Evolutionary conservation across 495 filamentous ascomycete species (phyloP), one percentile per base, ranked within the genome.

Genomic region (Lasiosphaeria hispida): DNA sequence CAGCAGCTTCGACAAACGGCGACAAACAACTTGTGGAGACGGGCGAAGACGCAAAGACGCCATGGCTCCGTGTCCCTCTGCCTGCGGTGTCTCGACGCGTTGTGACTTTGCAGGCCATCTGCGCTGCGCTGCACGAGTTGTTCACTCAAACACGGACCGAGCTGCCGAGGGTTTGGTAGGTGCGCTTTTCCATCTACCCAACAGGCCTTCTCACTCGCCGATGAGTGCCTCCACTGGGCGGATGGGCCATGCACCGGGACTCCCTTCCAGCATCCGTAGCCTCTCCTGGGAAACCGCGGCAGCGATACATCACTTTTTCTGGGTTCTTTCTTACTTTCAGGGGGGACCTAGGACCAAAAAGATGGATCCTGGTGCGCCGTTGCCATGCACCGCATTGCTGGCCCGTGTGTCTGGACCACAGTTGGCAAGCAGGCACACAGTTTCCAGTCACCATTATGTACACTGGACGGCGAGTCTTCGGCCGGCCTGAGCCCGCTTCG

Each of bases 1-100:
- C 47, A 58, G 55, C 45, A 51, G 36, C 45, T 57, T 49, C 54
- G 44, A 50, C 43, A 17, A 23, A 47, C 18, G 14, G 15, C n/a
- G 30, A 47, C 14, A 10, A 8, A 15, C 14, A 1, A 4, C 5
- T 44, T 4, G 1, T 4, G n/a, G 7, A 3, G 7, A 19, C 43
- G 17, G 43, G 43, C 23, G 23, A 30, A 30, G 23, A 30, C 2
- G 2, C 23, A 30, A 9, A 47, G 43, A 47, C 43, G 43, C 43
- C n/a, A 23, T 17, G 30, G 14, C 43, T 17, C 18, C 18, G 18
- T 47, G 30, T 47, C 43, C 23, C 23, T 30, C 23, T 30, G 2
- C 23, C 23, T 30, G 23, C 23, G 23, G 23, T 30, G 23, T 30
- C 5, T 30, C 23, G 23, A 30, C 2, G 23, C 23, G 23, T 30